Percentiles rank a stretch among this genome's conserved stretches.
These are phyloP conservation scores for Bipolaris victoriae DNA, from an alignment of 2,329 filamentous ascomycete species.

Conservation along the genomic window DNA sequence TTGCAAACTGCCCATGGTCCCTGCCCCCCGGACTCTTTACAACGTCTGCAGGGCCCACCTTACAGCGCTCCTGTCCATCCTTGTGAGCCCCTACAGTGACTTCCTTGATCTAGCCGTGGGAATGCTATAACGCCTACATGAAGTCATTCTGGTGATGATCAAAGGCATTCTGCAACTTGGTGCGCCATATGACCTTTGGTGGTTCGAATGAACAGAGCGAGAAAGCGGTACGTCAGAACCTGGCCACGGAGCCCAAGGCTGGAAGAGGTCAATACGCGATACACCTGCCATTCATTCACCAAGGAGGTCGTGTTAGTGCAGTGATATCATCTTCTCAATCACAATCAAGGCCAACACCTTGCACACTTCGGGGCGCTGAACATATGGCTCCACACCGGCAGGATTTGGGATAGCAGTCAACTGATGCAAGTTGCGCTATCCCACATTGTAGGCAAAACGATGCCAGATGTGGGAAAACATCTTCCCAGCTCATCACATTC, in stretches of 20 bases:
- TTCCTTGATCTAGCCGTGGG: neutral
- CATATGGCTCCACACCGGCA: neutral
- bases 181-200: neutral
- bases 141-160: neutral
- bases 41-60: neutral
- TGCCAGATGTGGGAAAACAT: neutral
- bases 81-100: neutral
- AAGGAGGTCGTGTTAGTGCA: neutral
- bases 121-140: too few relatives aligned
- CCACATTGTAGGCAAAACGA: neutral
- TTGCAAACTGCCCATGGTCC: neutral
- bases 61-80: neutral
- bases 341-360: neutral
- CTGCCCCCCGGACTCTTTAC: neutral
- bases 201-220: neutral
- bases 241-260: neutral
- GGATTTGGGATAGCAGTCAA: neutral
- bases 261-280: neutral
- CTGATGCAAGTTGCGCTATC: neutral
- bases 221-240: neutral
- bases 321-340: neutral
- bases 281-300: neutral
- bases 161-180: neutral
- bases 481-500: neutral
- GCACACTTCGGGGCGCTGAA: too few relatives aligned